Conservation (phyloP, 2,329 filamentous ascomycete genomes). For the Aphanoascus verrucosus region DNA sequence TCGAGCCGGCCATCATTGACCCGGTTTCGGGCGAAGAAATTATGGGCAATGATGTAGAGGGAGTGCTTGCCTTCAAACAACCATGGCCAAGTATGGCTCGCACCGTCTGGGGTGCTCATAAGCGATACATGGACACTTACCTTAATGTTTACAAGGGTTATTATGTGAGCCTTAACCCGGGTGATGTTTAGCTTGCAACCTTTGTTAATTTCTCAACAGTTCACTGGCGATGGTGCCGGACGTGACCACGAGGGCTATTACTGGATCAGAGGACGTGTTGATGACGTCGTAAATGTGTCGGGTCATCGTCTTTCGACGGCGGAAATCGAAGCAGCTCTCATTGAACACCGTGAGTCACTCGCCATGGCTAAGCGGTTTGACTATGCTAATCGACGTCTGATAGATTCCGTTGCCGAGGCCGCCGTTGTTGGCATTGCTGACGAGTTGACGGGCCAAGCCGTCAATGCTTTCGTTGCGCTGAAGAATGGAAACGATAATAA, state of each 20-base stretch:
- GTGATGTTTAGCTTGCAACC: neutral
- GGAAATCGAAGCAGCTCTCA: conserved; percentile 92
- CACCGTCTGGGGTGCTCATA: conserved; percentile 94
- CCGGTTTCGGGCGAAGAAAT: conserved; percentile 91
- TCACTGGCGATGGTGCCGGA: conserved; percentile 68
- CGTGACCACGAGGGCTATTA: conserved; percentile 98
- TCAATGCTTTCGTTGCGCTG: conserved; percentile 90
- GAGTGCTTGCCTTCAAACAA: conserved; percentile 93
- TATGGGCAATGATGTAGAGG: conserved; percentile 90
- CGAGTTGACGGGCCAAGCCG: conserved; percentile 90
- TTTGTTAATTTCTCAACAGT: conserved; percentile 25
- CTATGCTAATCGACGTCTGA: conserved; percentile 5
- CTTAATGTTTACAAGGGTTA: conserved; percentile 95
- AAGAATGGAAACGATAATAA: conserved; percentile 57
- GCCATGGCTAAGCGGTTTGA: neutral
- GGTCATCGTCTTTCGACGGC: conserved; percentile 93
- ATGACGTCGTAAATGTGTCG: conserved; percentile 96
- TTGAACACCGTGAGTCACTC: conserved; percentile 60
- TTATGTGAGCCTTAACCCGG: conserved; percentile 60
- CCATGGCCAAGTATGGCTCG: conserved; percentile 97
- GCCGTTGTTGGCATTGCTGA: conserved; percentile 89
- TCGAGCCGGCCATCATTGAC: conserved; percentile 95
- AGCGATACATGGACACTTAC: conserved; percentile 98
- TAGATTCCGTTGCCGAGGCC: conserved; percentile 72
- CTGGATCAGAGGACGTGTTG: conserved; percentile 97